These are phyloP conservation scores for Phytophthora multivora DNA, from an alignment of 352 stramenopile genomes.

Conservation along the genomic window DNA sequence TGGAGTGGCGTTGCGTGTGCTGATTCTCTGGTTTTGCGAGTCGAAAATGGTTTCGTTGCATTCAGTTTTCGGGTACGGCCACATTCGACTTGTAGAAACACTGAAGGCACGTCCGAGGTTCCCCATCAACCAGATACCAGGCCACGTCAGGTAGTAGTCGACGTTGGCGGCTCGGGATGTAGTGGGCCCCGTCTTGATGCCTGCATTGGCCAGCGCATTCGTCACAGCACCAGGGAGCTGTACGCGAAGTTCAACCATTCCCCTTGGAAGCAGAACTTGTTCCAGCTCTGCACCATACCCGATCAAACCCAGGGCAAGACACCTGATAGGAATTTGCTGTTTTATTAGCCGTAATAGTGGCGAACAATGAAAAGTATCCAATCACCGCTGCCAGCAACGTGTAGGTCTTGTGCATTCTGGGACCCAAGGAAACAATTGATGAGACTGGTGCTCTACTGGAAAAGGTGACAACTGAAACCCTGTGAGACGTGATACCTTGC, in stretches of 20 bases:
- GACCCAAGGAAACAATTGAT: no score
- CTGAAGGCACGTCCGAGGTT: not conserved
- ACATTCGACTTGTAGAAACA: not conserved
- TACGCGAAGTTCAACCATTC: not conserved
- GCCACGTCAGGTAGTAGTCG: not conserved
- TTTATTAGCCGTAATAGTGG: no score
- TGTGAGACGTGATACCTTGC: no score
- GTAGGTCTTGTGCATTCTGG: no score
- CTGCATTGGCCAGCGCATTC: not conserved
- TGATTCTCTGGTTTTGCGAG: conserved; percentile 1
- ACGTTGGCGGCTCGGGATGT: not conserved
- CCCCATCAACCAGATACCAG: not conserved
- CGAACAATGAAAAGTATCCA: no score
- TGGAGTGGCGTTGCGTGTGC: no score
- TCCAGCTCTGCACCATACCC: not conserved
- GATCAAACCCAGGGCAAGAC: no score
- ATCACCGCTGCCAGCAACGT: no score
- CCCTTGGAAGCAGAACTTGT: not conserved
- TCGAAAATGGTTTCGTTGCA: not conserved
- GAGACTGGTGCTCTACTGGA: no score
- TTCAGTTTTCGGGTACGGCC: not conserved
- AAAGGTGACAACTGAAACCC: no score
- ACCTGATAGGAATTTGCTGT: no score
- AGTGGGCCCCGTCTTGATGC: not conserved
- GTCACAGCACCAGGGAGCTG: not conserved